phyloP scores from a whole-genome alignment of 805 yeast genomes.

The Tanozyma kutaoensis region DNA sequence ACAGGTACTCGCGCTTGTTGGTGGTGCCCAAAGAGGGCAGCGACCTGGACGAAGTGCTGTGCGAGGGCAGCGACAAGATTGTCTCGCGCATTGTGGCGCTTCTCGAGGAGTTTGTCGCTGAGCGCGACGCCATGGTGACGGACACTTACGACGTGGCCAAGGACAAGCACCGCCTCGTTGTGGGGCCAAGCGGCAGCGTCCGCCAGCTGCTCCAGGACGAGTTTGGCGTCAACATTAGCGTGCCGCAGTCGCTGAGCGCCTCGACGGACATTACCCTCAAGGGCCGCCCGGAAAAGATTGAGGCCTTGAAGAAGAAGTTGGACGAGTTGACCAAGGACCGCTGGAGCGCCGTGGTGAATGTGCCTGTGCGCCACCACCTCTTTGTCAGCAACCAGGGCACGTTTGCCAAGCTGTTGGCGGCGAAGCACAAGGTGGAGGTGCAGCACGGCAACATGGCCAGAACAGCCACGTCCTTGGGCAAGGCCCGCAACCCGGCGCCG shows the following conservation, averaged over 20 bases:
- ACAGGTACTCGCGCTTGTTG: slow-evolving; percentile 40
- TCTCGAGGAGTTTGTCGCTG: slow-evolving; percentile 48
- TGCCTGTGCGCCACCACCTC: slow-evolving; percentile 46
- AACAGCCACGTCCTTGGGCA: slow-evolving; percentile 37
- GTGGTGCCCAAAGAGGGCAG: slow-evolving; percentile 59
- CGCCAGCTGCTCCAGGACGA: slow-evolving; percentile 64
- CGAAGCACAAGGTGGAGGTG: slow-evolving; percentile 42
- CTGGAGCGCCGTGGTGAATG: slow-evolving; percentile 36
- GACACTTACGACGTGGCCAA: slow-evolving; percentile 48
- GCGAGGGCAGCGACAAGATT: slow-evolving; percentile 62
- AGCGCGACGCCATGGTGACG: slow-evolving; percentile 44
- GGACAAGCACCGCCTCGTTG: slow-evolving; percentile 59
- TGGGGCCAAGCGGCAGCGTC: slow-evolving; percentile 72
- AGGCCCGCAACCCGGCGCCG: slow-evolving; percentile 27
- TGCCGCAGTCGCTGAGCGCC: slow-evolving; percentile 49
- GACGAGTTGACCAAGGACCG: slow-evolving; percentile 47
- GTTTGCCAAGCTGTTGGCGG: slow-evolving; percentile 38
- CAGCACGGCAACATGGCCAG: slow-evolving; percentile 39
- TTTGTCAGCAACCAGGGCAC: slow-evolving; percentile 59
- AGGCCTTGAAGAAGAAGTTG: slow-evolving; percentile 49
- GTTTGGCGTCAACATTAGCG: slow-evolving; percentile 44
- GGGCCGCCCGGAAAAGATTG: slow-evolving; percentile 59
- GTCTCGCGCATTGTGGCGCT: slow-evolving; percentile 57
- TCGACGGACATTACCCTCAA: slow-evolving; percentile 39
- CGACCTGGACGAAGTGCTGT: slow-evolving; percentile 42